phyloP scores from a whole-genome alignment of 768 basidiomycete species.

The Clavulina sp. region DNA sequence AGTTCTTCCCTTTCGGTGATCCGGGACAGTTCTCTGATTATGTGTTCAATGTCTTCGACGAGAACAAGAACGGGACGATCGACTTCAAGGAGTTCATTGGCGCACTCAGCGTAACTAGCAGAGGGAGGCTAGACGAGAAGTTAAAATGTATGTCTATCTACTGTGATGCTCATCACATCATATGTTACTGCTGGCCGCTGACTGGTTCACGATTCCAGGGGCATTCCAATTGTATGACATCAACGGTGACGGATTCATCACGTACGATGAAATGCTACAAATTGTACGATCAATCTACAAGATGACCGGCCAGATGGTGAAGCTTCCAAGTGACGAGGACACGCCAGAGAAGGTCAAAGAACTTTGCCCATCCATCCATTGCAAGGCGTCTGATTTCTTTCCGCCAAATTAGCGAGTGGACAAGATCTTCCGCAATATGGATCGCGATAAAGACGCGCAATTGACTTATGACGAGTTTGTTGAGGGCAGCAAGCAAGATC shows the following conservation, averaged over 20 bases:
- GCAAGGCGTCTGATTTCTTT: background rate
- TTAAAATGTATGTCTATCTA: constrained; percentile 59
- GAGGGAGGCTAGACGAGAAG: constrained; percentile 91
- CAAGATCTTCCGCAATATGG: constrained; percentile 98
- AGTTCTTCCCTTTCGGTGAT: constrained; percentile 99
- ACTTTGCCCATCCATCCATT: background rate
- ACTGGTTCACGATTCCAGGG: constrained; percentile 38
- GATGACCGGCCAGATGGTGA: constrained; percentile 99
- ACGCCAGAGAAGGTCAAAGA: constrained; percentile 86
- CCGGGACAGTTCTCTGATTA: constrained; percentile 93
- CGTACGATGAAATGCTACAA: constrained; percentile 97
- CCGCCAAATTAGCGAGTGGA: constrained; percentile 59
- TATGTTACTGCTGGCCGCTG: background rate
- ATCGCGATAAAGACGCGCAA: constrained; percentile 82
- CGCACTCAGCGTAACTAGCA: constrained; percentile 84
- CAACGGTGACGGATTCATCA: constrained; percentile 94
- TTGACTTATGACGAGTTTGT: constrained; percentile 95
- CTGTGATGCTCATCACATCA: background rate
- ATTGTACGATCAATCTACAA: constrained; percentile 98
- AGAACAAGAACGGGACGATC: constrained; percentile 89
- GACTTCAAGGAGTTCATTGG: constrained; percentile 99
- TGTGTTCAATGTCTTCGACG: constrained; percentile 95
- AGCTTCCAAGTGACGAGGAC: constrained; percentile 93
- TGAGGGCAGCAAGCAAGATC: constrained; percentile 96
- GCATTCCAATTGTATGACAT: constrained; percentile 99